Evolutionary conservation across 148 eudicot species (phyloP), one percentile per base, ranked within the genome.

Genomic region (Vaccinium myrtillus): DNA sequence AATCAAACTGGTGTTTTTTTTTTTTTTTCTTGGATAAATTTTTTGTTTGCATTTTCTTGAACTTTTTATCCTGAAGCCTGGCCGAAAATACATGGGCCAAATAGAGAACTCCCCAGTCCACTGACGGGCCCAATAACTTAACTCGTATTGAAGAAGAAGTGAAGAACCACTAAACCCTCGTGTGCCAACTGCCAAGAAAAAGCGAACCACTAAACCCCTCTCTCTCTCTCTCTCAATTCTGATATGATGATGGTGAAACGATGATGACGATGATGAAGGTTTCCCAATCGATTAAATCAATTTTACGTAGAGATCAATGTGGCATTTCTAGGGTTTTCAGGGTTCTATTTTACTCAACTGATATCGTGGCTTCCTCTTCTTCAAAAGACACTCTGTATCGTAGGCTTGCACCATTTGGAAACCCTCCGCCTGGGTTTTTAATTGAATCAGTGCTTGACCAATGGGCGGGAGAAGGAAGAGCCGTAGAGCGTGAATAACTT

Each of bases 391-490:
- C 84, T 39, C 84, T 90, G 21, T 90, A 84, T 84, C 49, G 81
- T 13, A 87, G 89, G 75, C 83, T 90, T 39, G 83, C 85, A 36
- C 83, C 81, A 4, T 82, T 79, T 9, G 88, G 89, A 18, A 78
- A 86, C 36, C 90, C 85, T 11, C 80, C 32, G 19, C 87, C 86
- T 7, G 86, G 32, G 15, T 85, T 78, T 54, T 87, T 87, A 1
- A 56, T 86, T 71, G 74, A 58, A 25, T 84, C 87, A 4, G 67
- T 86, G 8, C 91, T 90, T 53, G 87, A 90, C 51, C 86, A 89
- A 70, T 90, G 92, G 91, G 27, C 84, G 71, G 51, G 73, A 36
- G 87, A 90, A 84, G 91, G 90, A 19, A 59, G 80, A 82, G 2
- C 55, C 46, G 75, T 86, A 74, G 11, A n/a, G 6, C 84, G 13